Conservation (phyloP, 2,329 filamentous ascomycete species). For the Colletotrichum lini region DNA sequence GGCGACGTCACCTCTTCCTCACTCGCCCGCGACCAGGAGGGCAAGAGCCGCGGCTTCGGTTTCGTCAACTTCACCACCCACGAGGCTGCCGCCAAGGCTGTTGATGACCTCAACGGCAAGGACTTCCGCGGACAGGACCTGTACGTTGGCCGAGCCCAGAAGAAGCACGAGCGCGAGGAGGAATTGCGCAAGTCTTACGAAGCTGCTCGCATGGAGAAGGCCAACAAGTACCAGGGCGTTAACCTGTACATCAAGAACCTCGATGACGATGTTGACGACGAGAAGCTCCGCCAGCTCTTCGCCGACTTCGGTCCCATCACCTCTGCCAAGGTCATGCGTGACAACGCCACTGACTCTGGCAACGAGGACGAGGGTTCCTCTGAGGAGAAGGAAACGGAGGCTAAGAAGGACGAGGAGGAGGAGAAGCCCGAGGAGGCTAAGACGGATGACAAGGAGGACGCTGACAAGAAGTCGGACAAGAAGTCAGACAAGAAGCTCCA, state of each 20-base stretch:
- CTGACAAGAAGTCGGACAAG: slow-evolving; percentile 73
- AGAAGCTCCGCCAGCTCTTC: slow-evolving; percentile 97
- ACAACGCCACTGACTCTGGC: slow-evolving; percentile 72
- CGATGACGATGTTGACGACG: slow-evolving; percentile 95
- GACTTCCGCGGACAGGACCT: slow-evolving; percentile 96
- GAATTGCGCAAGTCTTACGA: slow-evolving; percentile 99
- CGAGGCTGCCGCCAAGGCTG: slow-evolving; percentile 86
- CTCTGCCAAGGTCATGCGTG: slow-evolving; percentile 99
- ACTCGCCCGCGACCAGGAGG: slow-evolving; percentile 88
- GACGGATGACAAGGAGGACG: slow-evolving; percentile 63
- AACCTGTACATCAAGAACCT: slow-evolving; percentile 99
- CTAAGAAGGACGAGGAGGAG: slow-evolving; percentile 54
- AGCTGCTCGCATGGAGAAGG: slow-evolving; percentile 96
- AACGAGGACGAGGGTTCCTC: slow-evolving; percentile 70
- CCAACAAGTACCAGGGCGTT: slow-evolving; percentile 98
- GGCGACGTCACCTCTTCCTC: slow-evolving; percentile 97
- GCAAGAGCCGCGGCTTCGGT: slow-evolving; percentile 95
- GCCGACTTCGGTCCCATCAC: slow-evolving; percentile 93
- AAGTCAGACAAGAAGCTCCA: slow-evolving; percentile 74
- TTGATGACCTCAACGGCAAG: slow-evolving; percentile 91
- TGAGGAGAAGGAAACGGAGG: slow-evolving; percentile 61
- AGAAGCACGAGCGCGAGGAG: slow-evolving; percentile 99
- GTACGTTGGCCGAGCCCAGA: slow-evolving; percentile 98
- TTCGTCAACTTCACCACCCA: slow-evolving; percentile 97
- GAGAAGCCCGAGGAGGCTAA: slow-evolving; percentile 63